Evolutionary conservation across 164 flowering plant species (phyloP).

Genomic region (Nymphaea colorata): DNA sequence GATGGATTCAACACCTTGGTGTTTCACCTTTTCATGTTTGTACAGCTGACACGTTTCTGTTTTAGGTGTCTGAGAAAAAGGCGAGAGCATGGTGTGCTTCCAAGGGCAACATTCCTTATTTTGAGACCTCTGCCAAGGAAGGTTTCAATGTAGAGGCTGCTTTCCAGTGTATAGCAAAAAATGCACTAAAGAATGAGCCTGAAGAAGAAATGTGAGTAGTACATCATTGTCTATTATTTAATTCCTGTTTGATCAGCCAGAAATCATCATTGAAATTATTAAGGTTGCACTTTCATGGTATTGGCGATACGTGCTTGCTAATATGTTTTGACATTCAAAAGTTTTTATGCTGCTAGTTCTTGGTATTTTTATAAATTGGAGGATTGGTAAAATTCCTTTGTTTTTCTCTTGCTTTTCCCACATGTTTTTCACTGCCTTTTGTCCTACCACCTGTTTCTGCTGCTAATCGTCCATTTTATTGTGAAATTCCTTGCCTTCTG

Average conservation of each 20-base stretch:
- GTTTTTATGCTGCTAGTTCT: neutral
- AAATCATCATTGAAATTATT: neutral
- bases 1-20: too few relatives aligned
- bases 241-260: neutral
- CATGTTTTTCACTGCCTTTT: too few relatives aligned
- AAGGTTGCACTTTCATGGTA: neutral
- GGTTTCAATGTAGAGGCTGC: constrained; percentile 85
- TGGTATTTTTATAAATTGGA: neutral
- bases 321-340: neutral
- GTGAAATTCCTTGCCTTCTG: too few relatives aligned
- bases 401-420: neutral
- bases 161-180: constrained; percentile 79
- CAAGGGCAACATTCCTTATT: constrained; percentile 89
- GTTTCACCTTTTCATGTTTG: too few relatives aligned
- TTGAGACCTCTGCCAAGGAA: constrained; percentile 94
- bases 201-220: constrained; percentile 84
- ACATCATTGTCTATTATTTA: neutral
- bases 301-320: too few relatives aligned
- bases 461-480: too few relatives aligned
- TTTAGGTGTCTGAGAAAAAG: constrained; percentile 50
- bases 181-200: constrained; percentile 74
- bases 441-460: too few relatives aligned
- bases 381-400: neutral
- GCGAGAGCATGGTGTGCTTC: constrained; percentile 96
- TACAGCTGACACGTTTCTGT: neutral